These are phyloP conservation scores for Nicotiana sylvestris DNA, from an alignment of 257 asterid genomes.

Conservation along the genomic window DNA sequence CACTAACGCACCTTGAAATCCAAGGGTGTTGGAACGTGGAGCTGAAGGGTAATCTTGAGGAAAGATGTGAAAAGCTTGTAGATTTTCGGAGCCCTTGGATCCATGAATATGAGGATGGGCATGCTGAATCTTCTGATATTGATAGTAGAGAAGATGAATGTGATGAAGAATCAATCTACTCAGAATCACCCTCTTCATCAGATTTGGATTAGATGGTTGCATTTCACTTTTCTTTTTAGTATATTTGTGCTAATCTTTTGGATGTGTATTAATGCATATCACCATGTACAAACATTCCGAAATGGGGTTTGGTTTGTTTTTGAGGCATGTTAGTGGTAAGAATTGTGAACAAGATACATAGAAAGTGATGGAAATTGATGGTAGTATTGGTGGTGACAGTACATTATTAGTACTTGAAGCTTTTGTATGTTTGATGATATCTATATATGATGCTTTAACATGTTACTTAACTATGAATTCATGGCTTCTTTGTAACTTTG, in stretches of 20 bases:
- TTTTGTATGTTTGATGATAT: neutral
- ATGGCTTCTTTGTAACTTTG: neutral
- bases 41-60: constrained; percentile 18
- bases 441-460: neutral
- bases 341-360: neutral
- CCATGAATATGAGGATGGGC: neutral
- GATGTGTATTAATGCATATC: neutral
- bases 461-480: neutral
- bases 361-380: neutral
- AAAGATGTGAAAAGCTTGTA: constrained; percentile 9
- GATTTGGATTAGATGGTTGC: neutral
- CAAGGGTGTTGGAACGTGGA: constrained; percentile 16
- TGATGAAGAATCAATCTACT: constrained; percentile 5
- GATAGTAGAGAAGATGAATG: neutral
- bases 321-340: neutral
- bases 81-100: constrained; percentile 4
- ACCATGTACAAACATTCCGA: neutral
- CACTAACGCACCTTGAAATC: constrained; percentile 11
- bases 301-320: neutral
- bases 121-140: neutral
- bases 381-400: neutral
- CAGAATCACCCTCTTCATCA: constrained; percentile 5
- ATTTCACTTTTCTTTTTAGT: neutral
- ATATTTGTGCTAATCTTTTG: neutral
- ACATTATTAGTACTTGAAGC: neutral